These are phyloP conservation scores for Rhynchosporium secalis DNA, from an alignment of 2,329 filamentous ascomycete genomes.

Conservation along the genomic window DNA sequence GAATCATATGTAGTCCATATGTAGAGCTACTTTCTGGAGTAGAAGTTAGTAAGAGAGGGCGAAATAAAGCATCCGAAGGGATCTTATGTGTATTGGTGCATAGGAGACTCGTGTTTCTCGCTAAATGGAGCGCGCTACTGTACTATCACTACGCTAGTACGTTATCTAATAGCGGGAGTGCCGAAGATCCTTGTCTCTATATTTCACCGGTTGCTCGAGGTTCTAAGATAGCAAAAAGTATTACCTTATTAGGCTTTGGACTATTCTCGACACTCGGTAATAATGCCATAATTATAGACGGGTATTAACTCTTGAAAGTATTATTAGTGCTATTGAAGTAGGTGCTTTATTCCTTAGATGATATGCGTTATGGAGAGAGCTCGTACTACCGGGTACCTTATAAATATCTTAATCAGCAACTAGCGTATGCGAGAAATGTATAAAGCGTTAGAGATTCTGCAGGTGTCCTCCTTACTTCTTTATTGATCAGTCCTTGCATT, in stretches of 20 bases:
- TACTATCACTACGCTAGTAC: neutral
- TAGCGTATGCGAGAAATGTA: slow-evolving; percentile 1
- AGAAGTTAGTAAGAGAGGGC: neutral
- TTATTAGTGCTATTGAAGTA: no score
- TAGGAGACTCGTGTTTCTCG: neutral
- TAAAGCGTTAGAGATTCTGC: slow-evolving; percentile 5
- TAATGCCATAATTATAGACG: no score
- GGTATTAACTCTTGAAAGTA: no score
- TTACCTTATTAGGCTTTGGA: no score
- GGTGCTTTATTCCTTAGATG: neutral
- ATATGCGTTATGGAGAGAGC: neutral
- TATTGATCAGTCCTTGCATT: slow-evolving; percentile 2
- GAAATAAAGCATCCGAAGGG: neutral
- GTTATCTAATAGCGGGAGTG: neutral
- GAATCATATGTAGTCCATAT: neutral
- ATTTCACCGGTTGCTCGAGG: neutral
- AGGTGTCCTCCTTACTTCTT: slow-evolving; percentile 1
- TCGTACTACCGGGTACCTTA: no score
- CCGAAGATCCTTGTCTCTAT: neutral
- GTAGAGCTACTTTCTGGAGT: neutral
- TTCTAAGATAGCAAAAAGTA: neutral
- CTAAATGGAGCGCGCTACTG: neutral
- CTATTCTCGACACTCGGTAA: no score
- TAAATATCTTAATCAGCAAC: no score
- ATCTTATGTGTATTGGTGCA: slow-evolving; percentile 1